phyloP scores from a whole-genome alignment of 2,329 filamentous ascomycete genomes.

The Trichoderma citrinoviride region DNA sequence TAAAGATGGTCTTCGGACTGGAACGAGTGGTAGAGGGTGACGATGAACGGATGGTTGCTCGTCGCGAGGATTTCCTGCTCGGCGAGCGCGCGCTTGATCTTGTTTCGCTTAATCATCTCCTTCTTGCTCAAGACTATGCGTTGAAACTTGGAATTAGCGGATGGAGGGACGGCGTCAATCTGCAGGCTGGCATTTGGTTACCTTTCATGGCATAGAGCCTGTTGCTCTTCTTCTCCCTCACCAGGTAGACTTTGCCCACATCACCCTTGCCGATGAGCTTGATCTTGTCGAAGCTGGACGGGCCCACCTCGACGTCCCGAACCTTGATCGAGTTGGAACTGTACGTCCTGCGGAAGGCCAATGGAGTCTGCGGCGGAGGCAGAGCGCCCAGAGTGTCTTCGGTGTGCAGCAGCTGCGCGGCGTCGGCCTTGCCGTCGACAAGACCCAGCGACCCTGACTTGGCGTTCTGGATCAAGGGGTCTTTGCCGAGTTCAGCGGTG shows the following conservation, averaged over 20 bases:
- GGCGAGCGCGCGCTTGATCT: conserved; percentile 96
- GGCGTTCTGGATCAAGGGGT: conserved; percentile 60
- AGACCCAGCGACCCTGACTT: conserved; percentile 44
- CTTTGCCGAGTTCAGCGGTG: conserved; percentile 83
- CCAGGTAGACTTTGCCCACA: conserved; percentile 96
- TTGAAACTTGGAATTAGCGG: neutral
- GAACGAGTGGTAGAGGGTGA: conserved; percentile 97
- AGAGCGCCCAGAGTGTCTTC: conserved; percentile 59
- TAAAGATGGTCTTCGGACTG: conserved; percentile 98
- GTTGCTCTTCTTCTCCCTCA: conserved; percentile 95
- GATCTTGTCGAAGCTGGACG: conserved; percentile 97
- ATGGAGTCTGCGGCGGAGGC: conserved; percentile 62
- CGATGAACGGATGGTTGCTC: conserved; percentile 98
- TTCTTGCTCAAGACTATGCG: conserved; percentile 90
- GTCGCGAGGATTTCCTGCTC: conserved; percentile 98
- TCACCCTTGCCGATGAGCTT: conserved; percentile 99
- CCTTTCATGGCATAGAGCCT: conserved; percentile 98
- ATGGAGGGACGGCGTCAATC: neutral
- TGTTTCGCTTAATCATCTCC: conserved; percentile 99
- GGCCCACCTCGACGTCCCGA: conserved; percentile 91
- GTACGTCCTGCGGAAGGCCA: conserved; percentile 89
- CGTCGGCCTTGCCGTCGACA: conserved; percentile 34
- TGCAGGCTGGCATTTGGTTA: conserved; percentile 41
- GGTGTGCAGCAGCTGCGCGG: conserved; percentile 41
- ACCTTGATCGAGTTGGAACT: conserved; percentile 99